A percentile compares a stretch with the other conserved stretches of the same genome.
Conservation (phyloP, 2,329 filamentous ascomycete genomes). For the Fusarium sambucinum region DNA sequence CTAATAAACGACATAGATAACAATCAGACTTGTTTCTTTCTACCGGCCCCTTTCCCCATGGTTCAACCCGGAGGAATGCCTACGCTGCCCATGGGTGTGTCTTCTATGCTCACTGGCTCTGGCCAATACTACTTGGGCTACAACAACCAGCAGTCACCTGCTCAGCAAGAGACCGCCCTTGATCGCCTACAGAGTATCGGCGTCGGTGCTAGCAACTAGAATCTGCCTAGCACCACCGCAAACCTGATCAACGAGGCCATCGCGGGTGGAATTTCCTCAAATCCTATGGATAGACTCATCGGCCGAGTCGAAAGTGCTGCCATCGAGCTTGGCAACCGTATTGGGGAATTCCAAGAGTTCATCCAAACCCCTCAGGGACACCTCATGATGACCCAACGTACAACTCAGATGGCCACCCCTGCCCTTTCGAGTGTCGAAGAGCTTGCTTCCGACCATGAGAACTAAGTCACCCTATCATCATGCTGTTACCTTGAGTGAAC, state of each 20-base stretch:
- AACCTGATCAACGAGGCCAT: conserved; percentile 56
- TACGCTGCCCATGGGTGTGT: background rate
- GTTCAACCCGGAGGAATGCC: conserved; percentile 18
- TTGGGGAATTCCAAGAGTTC: conserved; percentile 65
- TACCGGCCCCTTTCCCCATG: conserved; percentile 12
- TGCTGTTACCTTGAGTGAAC: background rate
- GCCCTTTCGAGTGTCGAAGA: conserved; percentile 16
- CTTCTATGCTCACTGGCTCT: background rate
- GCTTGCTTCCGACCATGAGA: background rate
- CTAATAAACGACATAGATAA: conserved; percentile 35
- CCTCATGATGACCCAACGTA: conserved; percentile 36
- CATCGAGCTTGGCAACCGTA: conserved; percentile 65
- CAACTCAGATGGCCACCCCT: conserved; percentile 28
- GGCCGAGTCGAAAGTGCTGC: conserved; percentile 66
- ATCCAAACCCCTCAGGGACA: conserved; percentile 18
- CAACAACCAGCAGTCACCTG: conserved; percentile 1
- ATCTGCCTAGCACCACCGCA: conserved; percentile 37
- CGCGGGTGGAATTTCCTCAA: conserved; percentile 58
- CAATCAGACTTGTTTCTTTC: conserved; percentile 37
- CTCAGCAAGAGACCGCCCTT: conserved; percentile 44
- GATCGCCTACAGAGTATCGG: conserved; percentile 15
- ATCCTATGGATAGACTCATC: conserved; percentile 60
- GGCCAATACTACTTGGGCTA: background rate
- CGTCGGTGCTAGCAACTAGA: conserved; percentile 56
- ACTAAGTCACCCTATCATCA: conserved; percentile 4